Percentiles rank a stretch among this genome's conserved stretches.
Conservation (phyloP, 257 asterid species). For the Leptodermis oblonga region DNA sequence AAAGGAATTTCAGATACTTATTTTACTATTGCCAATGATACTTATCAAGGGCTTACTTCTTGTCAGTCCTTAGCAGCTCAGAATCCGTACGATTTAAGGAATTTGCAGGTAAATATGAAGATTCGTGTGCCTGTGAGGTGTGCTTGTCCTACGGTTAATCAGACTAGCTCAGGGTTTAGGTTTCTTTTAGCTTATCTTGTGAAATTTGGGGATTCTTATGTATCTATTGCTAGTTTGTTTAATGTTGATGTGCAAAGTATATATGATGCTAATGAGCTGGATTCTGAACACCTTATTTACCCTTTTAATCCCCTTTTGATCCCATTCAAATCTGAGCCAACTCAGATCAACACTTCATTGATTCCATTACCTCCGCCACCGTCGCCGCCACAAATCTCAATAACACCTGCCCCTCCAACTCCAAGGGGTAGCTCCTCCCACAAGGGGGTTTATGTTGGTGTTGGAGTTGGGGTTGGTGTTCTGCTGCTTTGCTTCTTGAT, state of each 20-base stretch:
- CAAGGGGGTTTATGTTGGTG: constrained; percentile 45
- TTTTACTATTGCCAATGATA: constrained; percentile 36
- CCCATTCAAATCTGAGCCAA: constrained; percentile 38
- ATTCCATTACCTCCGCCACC: neutral
- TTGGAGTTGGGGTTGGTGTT: constrained; percentile 40
- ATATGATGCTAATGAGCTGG: constrained; percentile 39
- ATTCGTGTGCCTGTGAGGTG: constrained; percentile 48
- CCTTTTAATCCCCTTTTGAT: constrained; percentile 47
- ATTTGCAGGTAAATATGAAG: constrained; percentile 16
- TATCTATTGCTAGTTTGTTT: constrained; percentile 22
- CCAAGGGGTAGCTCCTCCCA: constrained; percentile 20
- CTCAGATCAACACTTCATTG: constrained; percentile 18
- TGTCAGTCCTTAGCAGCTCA: constrained; percentile 49
- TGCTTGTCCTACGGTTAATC: constrained; percentile 57
- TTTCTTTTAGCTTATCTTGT: constrained; percentile 44
- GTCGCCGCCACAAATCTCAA: neutral
- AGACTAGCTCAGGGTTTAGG: constrained; percentile 34
- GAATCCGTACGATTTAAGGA: constrained; percentile 21
- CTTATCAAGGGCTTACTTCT: constrained; percentile 54
- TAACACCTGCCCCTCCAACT: constrained; percentile 26
- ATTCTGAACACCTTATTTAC: neutral
- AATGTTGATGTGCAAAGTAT: constrained; percentile 30
- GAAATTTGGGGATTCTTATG: constrained; percentile 15
- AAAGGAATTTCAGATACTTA: constrained; percentile 28
- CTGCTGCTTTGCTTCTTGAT: constrained; percentile 19